A percentile compares a stretch with the other conserved stretches of the same genome.
Evolutionary conservation across 352 stramenopile species (phyloP).

Genomic region (Phytophthora sp.): DNA sequence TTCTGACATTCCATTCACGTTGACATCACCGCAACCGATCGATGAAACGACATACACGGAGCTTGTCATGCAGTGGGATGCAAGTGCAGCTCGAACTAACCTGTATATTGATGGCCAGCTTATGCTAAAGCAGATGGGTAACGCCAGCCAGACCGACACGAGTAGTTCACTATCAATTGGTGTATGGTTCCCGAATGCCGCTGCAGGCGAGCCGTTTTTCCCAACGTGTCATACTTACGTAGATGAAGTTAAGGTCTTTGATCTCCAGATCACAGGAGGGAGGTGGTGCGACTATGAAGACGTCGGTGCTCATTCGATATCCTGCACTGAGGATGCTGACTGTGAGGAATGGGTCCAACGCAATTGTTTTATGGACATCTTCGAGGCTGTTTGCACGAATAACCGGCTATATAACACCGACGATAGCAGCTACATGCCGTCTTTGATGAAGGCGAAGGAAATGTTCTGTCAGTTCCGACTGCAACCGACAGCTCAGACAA

Average conservation of each 20-base stretch:
- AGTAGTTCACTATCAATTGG: slow-evolving; percentile 50
- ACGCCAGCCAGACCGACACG: background rate
- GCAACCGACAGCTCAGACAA: slow-evolving; percentile 30
- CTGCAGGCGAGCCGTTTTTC: slow-evolving; percentile 64
- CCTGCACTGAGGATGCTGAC: slow-evolving; percentile 43
- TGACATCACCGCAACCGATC: slow-evolving; percentile 19
- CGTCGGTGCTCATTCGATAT: slow-evolving; percentile 25
- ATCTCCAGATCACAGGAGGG: slow-evolving; percentile 56
- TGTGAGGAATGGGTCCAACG: slow-evolving; percentile 51
- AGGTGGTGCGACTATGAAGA: slow-evolving; percentile 72
- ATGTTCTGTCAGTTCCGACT: slow-evolving; percentile 50
- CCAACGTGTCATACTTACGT: slow-evolving; percentile 53
- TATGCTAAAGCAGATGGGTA: slow-evolving; percentile 42
- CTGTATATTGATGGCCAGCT: slow-evolving; percentile 67
- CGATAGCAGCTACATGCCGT: background rate
- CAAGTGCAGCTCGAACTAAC: slow-evolving; percentile 57
- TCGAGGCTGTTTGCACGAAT: slow-evolving; percentile 55
- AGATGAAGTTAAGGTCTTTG: slow-evolving; percentile 59
- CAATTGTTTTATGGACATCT: slow-evolving; percentile 71
- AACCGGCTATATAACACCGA: background rate
- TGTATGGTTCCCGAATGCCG: slow-evolving; percentile 75
- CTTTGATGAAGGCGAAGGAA: background rate
- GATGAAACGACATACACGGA: slow-evolving; percentile 41
- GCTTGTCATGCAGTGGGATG: slow-evolving; percentile 72
- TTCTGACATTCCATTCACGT: slow-evolving; percentile 27